phyloP scores from a whole-genome alignment of 1,284 basidiomycete genomes.

The Xerocomus minutiporus region DNA sequence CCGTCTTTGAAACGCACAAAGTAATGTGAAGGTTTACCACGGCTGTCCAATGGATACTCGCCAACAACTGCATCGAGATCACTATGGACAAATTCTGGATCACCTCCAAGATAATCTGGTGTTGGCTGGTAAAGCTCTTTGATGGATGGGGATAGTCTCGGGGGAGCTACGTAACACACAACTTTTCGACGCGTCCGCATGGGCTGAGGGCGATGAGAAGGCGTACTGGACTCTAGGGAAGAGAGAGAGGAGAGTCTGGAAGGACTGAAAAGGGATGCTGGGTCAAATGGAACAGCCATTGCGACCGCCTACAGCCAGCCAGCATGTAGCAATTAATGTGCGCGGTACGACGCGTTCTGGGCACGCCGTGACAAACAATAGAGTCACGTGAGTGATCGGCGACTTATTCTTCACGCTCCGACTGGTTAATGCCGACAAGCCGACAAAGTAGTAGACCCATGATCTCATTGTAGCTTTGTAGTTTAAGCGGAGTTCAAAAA shows the following conservation, averaged over 20 bases:
- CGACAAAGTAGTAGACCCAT: background rate
- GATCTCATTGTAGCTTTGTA: too few species aligned
- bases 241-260: conserved; percentile 19
- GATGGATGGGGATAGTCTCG: conserved; percentile 33
- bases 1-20: conserved; percentile 56
- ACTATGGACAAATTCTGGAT: conserved; percentile 28
- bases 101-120: conserved; percentile 32
- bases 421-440: background rate
- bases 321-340: background rate
- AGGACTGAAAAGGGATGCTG: conserved; percentile 17
- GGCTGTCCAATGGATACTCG: conserved; percentile 39
- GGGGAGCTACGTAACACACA: conserved; percentile 25
- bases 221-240: conserved; percentile 4
- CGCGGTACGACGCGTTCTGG: conserved; percentile 5
- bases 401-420: background rate
- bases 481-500: background rate
- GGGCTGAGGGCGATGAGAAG: conserved; percentile 6
- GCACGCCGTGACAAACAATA: background rate
- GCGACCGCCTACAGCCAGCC: background rate
- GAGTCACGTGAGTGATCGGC: conserved; percentile 10
- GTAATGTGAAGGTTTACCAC: conserved; percentile 44
- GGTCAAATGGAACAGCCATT: conserved; percentile 20
- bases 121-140: conserved; percentile 41
- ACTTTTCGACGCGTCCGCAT: conserved; percentile 15
- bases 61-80: conserved; percentile 54